Conservation (phyloP, 2,329 filamentous ascomycete genomes). For the Penicillium vulpinum region DNA sequence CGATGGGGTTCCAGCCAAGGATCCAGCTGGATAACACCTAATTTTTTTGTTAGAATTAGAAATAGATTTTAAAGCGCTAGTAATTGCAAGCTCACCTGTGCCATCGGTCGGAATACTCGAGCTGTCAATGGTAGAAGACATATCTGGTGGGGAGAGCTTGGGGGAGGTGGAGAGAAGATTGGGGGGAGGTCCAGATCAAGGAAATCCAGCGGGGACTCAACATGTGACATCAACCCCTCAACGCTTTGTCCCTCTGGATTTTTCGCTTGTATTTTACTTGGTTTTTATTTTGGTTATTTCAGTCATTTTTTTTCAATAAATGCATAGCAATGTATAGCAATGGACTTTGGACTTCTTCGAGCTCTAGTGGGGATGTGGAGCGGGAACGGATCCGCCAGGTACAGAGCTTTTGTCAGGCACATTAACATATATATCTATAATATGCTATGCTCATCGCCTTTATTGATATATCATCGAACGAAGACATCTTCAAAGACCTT, state of each 20-base stretch:
- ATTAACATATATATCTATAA: not conserved
- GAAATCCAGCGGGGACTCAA: constrained; percentile 12
- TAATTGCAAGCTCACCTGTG: constrained; percentile 18
- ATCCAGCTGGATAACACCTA: constrained; percentile 84
- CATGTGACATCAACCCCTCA: constrained; percentile 19
- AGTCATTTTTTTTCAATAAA: too few species aligned
- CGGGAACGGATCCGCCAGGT: constrained; percentile 9
- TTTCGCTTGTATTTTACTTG: not conserved
- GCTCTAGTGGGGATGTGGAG: constrained; percentile 9
- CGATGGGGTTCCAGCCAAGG: constrained; percentile 86
- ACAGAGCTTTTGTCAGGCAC: not conserved
- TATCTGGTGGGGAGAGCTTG: constrained; percentile 4
- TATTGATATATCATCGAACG: too few species aligned
- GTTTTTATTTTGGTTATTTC: not conserved
- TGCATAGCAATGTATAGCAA: not conserved
- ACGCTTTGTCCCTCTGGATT: constrained; percentile 9
- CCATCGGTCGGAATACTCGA: constrained; percentile 18
- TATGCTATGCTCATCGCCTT: too few species aligned
- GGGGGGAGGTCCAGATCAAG: constrained; percentile 8
- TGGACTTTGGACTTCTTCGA: not conserved
- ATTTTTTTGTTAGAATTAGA: not conserved
- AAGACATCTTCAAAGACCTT: not conserved
- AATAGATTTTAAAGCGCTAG: not conserved
- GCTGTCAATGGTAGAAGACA: constrained; percentile 6
- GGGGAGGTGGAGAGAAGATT: constrained; percentile 4